Percentiles rank a stretch among this genome's conserved stretches.
These are phyloP conservation scores for Zanthoxylum bungeanum DNA, from an alignment of 345 rosid genomes.

Conservation along the genomic window DNA sequence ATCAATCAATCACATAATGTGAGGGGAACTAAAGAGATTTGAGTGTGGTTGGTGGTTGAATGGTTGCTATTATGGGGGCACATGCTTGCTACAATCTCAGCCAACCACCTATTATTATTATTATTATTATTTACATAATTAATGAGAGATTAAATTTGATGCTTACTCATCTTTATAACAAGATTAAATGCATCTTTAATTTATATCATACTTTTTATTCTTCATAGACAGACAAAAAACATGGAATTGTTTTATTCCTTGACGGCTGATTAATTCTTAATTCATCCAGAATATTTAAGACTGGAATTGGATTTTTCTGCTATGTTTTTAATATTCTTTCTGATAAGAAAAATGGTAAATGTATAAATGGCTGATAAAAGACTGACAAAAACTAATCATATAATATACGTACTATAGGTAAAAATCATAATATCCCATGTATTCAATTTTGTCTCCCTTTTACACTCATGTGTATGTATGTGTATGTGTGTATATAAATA, in stretches of 20 bases:
- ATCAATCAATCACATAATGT: neutral
- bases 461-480: too few species aligned
- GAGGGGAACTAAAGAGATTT: conserved; percentile 14
- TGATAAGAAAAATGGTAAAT: too few species aligned
- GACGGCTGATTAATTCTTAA: neutral
- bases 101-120: neutral
- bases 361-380: too few species aligned
- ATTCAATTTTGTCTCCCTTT: too few species aligned
- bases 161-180: neutral
- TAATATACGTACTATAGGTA: too few species aligned
- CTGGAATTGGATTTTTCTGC: neutral
- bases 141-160: neutral
- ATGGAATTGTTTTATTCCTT: neutral
- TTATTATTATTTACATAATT: neutral
- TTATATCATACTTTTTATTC: too few species aligned
- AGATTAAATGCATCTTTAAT: conserved; percentile 14
- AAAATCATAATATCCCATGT: too few species aligned
- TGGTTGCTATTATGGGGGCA: conserved; percentile 36
- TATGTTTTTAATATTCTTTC: neutral
- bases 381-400: too few species aligned
- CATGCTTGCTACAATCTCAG: conserved; percentile 26
- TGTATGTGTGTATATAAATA: too few species aligned
- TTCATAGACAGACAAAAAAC: too few species aligned
- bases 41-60: conserved; percentile 29
- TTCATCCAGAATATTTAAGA: too few species aligned